Conservation (phyloP, 1,139 yeast species). For the Blastobotrys apis region DNA sequence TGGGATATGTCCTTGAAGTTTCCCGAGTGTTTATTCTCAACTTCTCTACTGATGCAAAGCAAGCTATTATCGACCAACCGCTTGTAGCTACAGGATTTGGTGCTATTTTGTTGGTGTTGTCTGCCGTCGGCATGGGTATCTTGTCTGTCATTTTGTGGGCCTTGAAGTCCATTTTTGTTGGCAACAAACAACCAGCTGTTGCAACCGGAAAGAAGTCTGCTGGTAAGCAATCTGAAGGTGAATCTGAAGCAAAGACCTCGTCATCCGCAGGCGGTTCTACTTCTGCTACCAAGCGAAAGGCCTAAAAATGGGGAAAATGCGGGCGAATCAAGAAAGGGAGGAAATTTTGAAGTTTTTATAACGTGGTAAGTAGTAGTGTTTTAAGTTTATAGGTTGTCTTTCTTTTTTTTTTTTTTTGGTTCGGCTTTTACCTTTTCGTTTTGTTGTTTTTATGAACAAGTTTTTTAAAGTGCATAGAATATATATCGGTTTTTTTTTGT, state of each 20-base stretch:
- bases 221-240: slow-evolving; percentile 5
- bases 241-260: slow-evolving; percentile 19
- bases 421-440: neutral
- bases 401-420: slow-evolving; percentile 1
- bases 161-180: slow-evolving; percentile 14
- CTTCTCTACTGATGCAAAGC: slow-evolving; percentile 32
- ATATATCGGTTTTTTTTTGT: neutral
- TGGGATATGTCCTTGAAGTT: slow-evolving; percentile 31
- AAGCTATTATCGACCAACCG: slow-evolving; percentile 36
- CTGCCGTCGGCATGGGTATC: slow-evolving; percentile 29
- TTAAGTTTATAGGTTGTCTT: neutral
- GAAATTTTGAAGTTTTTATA: neutral
- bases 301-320: slow-evolving; percentile 18
- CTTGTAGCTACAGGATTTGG: slow-evolving; percentile 31
- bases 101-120: slow-evolving; percentile 19
- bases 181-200: slow-evolving; percentile 17
- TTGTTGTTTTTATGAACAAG: neutral
- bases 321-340: no score
- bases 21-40: slow-evolving; percentile 32
- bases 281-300: slow-evolving; percentile 27
- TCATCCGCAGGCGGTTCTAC: slow-evolving; percentile 19
- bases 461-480: neutral
- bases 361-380: no score
- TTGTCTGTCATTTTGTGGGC: slow-evolving; percentile 24
- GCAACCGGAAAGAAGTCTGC: slow-evolving; percentile 15